phyloP scores from a whole-genome alignment of 1,139 yeast species.

The Diutina ranongensis region DNA sequence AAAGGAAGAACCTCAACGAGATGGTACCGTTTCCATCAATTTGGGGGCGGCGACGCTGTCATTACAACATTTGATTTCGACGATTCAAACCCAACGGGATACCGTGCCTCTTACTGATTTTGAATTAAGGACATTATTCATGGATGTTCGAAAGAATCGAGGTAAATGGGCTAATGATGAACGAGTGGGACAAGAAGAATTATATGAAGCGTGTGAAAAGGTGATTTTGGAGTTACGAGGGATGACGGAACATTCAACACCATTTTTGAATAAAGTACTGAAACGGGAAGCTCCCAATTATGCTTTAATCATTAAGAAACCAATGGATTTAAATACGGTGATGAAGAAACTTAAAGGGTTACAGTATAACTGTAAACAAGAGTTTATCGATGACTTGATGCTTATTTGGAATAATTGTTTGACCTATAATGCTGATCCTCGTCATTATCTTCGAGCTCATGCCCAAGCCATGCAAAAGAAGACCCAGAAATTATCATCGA shows the following conservation, averaged over 20 bases:
- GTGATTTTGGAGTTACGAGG: conserved; percentile 85
- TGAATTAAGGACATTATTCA: conserved; percentile 72
- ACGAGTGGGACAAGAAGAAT: conserved; percentile 90
- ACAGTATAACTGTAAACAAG: conserved; percentile 73
- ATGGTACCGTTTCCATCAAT: conserved; percentile 15
- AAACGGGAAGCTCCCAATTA: conserved; percentile 97
- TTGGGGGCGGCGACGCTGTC: conserved; percentile 80
- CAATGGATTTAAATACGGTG: conserved; percentile 95
- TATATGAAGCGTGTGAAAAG: conserved; percentile 94
- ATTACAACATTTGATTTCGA: conserved; percentile 64
- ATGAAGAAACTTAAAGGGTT: conserved; percentile 76
- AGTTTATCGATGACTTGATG: conserved; percentile 88
- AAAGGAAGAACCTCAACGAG: not conserved
- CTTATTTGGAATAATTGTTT: conserved; percentile 93
- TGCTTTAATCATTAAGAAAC: conserved; percentile 76
- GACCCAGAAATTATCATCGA: conserved; percentile 60
- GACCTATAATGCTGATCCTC: conserved; percentile 89
- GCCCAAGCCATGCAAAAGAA: conserved; percentile 95
- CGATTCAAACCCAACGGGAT: conserved; percentile 72
- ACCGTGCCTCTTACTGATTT: conserved; percentile 66
- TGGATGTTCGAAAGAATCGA: conserved; percentile 88
- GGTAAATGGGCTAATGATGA: conserved; percentile 98
- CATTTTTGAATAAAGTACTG: conserved; percentile 87
- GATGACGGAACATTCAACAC: conserved; percentile 93
- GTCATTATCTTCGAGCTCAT: conserved; percentile 81